Base-by-base conservation (phyloP, 176 grass and related monocot genomes). In the Poa pratensis region DNA sequence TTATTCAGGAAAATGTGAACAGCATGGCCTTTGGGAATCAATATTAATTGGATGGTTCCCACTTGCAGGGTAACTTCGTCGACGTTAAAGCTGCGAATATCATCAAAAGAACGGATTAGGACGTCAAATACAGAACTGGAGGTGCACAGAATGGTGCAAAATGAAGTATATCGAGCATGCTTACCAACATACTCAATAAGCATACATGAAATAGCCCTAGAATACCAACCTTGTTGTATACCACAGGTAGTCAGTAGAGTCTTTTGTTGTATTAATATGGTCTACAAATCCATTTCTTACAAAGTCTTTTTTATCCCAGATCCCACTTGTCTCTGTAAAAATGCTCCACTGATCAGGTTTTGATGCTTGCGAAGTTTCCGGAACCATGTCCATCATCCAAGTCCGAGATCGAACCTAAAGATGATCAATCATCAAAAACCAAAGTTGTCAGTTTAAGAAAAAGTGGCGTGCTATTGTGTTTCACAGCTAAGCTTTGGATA, bases 241-340 rank as follows among this genome's bases (percentile, higher is more conserved):
- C 93, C 96, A 99, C 75, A 99, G 91, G 60, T 99, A 99, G 84
- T 99, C 96, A 89, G 93, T 96, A 69, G 96, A 86, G 79, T 99
- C 96, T 87, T 96, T 92, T 74, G 96, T 99, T 52, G 93, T 94
- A 82, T 99, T 99, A 69, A 99, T 94, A 88, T 99, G 96, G 88
- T 99, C 96, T 50, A 94, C 86, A 86, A 99, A 89, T 80, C 69
- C 90, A 86, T 92, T 84, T 69, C 5, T 60, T 20, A 82, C 51
- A 11, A 95, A 94, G 80, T 96, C 91, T 73, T 60, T 81, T 82
- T 89, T 76, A 64, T 88, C 93, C 96, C 96, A 96, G 77, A 91
- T 71, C 23, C 96, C 96, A 30, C 80, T 75, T 85, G 75, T 98
- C 37, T 96, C 96, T 37, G 53, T 79, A 66, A 94, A 95, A 90